Evolutionary conservation across 164 flowering plant genomes (phyloP).

Genomic region (Berberis thunbergii): DNA sequence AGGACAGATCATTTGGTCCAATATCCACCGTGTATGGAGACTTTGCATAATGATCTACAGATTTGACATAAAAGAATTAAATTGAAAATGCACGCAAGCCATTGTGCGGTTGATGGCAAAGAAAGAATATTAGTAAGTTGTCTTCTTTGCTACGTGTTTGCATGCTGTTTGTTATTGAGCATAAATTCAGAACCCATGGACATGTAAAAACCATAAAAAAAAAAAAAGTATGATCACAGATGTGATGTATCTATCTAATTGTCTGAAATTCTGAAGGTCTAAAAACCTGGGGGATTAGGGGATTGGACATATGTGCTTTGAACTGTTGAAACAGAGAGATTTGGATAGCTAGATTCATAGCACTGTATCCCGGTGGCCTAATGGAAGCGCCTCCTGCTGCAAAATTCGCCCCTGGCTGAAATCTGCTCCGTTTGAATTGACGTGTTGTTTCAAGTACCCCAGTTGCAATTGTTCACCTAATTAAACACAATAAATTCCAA

Average conservation of each 20-base stretch:
- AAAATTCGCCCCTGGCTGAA: constrained; percentile 62
- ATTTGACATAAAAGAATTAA: constrained; percentile 24
- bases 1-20: constrained; percentile 60
- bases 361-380: constrained; percentile 39
- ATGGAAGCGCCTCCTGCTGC: constrained; percentile 58
- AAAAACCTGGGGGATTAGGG: background rate
- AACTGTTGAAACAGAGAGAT: constrained; percentile 43
- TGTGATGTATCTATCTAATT: background rate
- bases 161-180: no score
- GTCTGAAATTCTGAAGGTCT: background rate
- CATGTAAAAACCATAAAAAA: no score
- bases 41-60: constrained; percentile 32
- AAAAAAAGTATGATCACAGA: background rate
- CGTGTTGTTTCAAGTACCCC: constrained; percentile 45
- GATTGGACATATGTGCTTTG: constrained; percentile 26
- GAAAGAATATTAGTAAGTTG: no score
- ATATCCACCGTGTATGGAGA: constrained; percentile 63
- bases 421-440: constrained; percentile 43
- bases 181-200: no score
- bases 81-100: background rate
- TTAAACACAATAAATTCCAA: background rate
- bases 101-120: background rate
- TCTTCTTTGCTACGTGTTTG: no score
- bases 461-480: constrained; percentile 51
- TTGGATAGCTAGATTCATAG: constrained; percentile 45